Conservation (phyloP, 306 rosid species). For the Mimosa bimucronata region DNA sequence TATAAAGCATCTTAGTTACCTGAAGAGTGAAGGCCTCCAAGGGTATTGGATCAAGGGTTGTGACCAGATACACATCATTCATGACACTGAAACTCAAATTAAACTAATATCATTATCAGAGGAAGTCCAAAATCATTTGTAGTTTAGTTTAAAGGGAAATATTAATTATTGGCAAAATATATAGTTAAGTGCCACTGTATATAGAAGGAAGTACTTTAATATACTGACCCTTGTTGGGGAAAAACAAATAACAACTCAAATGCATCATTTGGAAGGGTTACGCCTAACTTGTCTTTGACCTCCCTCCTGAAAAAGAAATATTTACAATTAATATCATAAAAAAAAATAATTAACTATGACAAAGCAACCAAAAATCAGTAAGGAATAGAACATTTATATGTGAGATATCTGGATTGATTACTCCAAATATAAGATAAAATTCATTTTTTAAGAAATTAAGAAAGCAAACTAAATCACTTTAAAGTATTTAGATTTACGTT, state of each 20-base stretch:
- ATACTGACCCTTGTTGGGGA: slow-evolving; percentile 76
- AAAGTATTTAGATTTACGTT: too few species aligned
- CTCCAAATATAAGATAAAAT: too few species aligned
- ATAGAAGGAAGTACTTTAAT: background rate
- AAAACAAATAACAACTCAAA: slow-evolving; percentile 75
- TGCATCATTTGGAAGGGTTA: slow-evolving; percentile 81
- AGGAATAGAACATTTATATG: too few species aligned
- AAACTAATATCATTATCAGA: slow-evolving; percentile 14
- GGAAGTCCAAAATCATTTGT: background rate
- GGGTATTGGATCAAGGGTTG: slow-evolving; percentile 85
- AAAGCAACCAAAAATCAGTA: too few species aligned
- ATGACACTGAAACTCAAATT: slow-evolving; percentile 62
- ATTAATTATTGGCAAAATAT: background rate
- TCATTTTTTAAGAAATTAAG: too few species aligned
- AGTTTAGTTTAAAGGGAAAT: background rate
- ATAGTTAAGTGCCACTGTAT: background rate
- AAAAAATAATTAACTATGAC: too few species aligned
- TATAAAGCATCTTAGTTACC: slow-evolving; percentile 56
- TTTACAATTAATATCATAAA: background rate
- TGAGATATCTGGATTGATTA: too few species aligned
- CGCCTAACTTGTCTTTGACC: slow-evolving; percentile 84
- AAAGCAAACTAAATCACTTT: too few species aligned
- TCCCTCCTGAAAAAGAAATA: slow-evolving; percentile 74
- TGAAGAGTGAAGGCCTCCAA: slow-evolving; percentile 86
- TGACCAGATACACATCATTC: slow-evolving; percentile 82